Base-by-base conservation (phyloP, 2,329 filamentous ascomycete species). In the Neonectria punicea region DNA sequence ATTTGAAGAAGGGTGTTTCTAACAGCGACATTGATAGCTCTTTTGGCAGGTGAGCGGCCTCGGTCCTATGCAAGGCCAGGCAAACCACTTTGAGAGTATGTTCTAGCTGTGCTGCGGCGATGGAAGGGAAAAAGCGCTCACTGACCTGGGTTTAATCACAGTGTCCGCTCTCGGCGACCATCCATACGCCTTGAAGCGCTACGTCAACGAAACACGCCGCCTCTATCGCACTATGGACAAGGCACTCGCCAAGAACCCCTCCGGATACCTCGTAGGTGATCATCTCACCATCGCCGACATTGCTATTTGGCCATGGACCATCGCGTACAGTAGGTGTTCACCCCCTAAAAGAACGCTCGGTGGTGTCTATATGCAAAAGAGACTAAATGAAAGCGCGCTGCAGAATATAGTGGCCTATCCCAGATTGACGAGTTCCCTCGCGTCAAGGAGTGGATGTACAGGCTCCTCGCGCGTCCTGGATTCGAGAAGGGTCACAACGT, bases 151-250 rank as follows among this genome's bases (percentile, higher is more conserved):
- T 11, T 14, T 18, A 46, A 36, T 36, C 34, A 36, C 18, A 10
- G 6, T 13, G 11, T 44, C 34, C 34, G 20, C 10, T 7, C 28
- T 41, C 51, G 0, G 91, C 94, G 76, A 89, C 87, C 77, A 95
- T 97, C 73, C 84, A 90, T 97, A 97, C 77, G 93, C 91, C 67
- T 88, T 97, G 59, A 89, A 92, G 74, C 87, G 94, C 51, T 97
- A 97, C 81, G 83, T 85, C 75, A 96, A 93, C 76, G 94, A 97
- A 81, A 93, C 92, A 0, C 86, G 90, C 18, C 89, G 94, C 16
- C 84, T 97, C 2, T 97, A 96, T 81, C 84, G 89, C 55, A 90
- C 93, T 18, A 82, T 97, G 63, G 90, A 97, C 75, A 88, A 86
- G 53, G 89, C 93, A 59, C 87, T 97, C 47, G 77, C 81, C 67